These are phyloP conservation scores for Xerocomus nothofagi DNA, from an alignment of 1,284 basidiomycete genomes.

Conservation along the genomic window DNA sequence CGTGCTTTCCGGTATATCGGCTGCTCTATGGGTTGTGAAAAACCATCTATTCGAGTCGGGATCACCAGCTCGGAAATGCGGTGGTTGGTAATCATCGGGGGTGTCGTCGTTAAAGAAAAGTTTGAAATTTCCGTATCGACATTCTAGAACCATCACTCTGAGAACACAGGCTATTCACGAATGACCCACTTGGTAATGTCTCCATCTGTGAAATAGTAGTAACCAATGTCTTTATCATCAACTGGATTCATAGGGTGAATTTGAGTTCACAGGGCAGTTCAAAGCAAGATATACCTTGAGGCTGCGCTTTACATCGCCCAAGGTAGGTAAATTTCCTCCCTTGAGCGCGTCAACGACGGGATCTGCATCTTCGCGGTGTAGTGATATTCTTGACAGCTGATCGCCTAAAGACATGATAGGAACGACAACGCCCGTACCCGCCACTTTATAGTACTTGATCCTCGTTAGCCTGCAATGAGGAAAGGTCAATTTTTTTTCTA, in stretches of 20 bases:
- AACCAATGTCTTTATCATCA: slow-evolving; percentile 70
- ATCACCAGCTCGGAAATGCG: slow-evolving; percentile 69
- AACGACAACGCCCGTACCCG: slow-evolving; percentile 53
- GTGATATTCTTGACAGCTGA: slow-evolving; percentile 50
- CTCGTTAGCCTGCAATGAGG: slow-evolving; percentile 3
- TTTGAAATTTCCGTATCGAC: slow-evolving; percentile 81
- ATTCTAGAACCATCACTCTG: slow-evolving; percentile 44
- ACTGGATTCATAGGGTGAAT: slow-evolving; percentile 38
- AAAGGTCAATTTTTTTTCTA: slow-evolving; percentile 27
- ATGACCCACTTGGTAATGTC: slow-evolving; percentile 61
- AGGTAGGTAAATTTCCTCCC: slow-evolving; percentile 59
- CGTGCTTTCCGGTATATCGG: slow-evolving; percentile 70
- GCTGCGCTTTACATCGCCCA: slow-evolving; percentile 72
- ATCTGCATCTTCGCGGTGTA: slow-evolving; percentile 43
- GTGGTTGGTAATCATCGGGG: slow-evolving; percentile 76
- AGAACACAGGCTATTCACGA: background rate
- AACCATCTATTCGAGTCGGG: slow-evolving; percentile 68
- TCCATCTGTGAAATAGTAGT: slow-evolving; percentile 77
- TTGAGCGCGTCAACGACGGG: slow-evolving; percentile 56
- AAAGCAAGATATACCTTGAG: slow-evolving; percentile 50
- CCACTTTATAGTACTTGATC: slow-evolving; percentile 58
- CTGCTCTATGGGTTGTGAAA: slow-evolving; percentile 68
- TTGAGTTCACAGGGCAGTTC: background rate
- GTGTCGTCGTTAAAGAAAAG: slow-evolving; percentile 75
- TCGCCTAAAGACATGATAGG: slow-evolving; percentile 71